A percentile compares a stretch with the other conserved stretches of the same genome.
Conservation (phyloP, 2,329 filamentous ascomycete species). For the Cryoendolithus antarcticus region DNA sequence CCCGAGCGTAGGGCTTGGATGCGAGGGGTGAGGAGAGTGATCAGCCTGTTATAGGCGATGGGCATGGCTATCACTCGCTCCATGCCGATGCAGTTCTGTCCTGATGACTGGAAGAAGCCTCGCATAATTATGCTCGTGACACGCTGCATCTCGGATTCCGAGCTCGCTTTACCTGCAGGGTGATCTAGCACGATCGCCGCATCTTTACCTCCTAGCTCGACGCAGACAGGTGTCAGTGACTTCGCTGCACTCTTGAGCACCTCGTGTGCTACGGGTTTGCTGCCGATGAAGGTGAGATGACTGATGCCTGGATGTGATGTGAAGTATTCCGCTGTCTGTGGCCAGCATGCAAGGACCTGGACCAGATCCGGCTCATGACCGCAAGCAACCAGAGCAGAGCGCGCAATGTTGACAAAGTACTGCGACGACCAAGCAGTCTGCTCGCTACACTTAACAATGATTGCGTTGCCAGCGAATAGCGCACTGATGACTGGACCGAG, state of each 20-base stretch:
- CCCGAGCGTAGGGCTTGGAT: constrained; percentile 67
- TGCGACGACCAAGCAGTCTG: constrained; percentile 84
- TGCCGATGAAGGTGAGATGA: constrained; percentile 94
- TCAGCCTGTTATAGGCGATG: constrained; percentile 59
- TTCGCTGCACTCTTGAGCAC: constrained; percentile 80
- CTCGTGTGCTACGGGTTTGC: constrained; percentile 70
- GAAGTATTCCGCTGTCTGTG: constrained; percentile 64
- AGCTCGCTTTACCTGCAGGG: constrained; percentile 30
- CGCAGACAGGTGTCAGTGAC: constrained; percentile 72
- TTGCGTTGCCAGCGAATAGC: constrained; percentile 80
- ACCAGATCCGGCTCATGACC: constrained; percentile 72
- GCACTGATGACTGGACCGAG: constrained; percentile 82
- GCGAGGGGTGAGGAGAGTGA: constrained; percentile 58
- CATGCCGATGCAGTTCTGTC: constrained; percentile 96
- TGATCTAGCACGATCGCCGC: constrained; percentile 83
- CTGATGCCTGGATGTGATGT: constrained; percentile 74
- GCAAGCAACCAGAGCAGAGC: constrained; percentile 67
- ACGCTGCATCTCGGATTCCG: constrained; percentile 50
- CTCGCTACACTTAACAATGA: constrained; percentile 89
- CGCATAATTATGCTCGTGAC: constrained; percentile 77
- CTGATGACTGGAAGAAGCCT: constrained; percentile 86
- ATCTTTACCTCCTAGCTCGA: constrained; percentile 92
- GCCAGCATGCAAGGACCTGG: constrained; percentile 80
- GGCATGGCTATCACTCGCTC: constrained; percentile 80
- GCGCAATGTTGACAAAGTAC: constrained; percentile 71